phyloP scores from a whole-genome alignment of 768 basidiomycete species.

The Psilocybe tampanensis region DNA sequence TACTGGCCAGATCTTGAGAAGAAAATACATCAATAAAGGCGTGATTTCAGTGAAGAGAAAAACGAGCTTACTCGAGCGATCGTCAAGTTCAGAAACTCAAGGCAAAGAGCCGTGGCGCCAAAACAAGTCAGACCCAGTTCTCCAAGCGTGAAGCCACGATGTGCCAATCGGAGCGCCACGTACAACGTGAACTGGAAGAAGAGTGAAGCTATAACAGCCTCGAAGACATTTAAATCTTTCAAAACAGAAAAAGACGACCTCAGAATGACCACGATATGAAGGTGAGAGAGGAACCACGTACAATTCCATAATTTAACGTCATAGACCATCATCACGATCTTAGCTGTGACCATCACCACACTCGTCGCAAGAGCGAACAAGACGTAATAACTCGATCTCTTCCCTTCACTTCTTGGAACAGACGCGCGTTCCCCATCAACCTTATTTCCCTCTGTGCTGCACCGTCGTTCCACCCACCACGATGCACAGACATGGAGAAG shows the following conservation, averaged over 20 bases:
- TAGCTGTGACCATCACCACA: conserved; percentile 48
- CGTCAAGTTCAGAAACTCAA: conserved; percentile 87
- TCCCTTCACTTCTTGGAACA: conserved; percentile 73
- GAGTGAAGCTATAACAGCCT: conserved; percentile 68
- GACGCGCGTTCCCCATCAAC: conserved; percentile 74
- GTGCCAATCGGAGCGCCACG: conserved; percentile 84
- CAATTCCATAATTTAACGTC: conserved; percentile 70
- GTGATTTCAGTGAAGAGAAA: background rate
- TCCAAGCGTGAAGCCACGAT: conserved; percentile 94
- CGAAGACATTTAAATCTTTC: conserved; percentile 77
- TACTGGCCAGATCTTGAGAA: conserved; percentile 72
- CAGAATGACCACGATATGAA: background rate
- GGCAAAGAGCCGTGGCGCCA: conserved; percentile 82
- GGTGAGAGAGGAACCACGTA: conserved; percentile 35
- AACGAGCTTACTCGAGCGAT: conserved; percentile 77
- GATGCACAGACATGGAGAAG: conserved; percentile 81
- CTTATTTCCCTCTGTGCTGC: conserved; percentile 35
- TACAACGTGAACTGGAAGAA: conserved; percentile 95
- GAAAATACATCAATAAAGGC: conserved; percentile 1
- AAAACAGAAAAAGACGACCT: background rate
- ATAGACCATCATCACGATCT: conserved; percentile 42
- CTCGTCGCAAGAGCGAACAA: conserved; percentile 63
- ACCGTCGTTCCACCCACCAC: conserved; percentile 68
- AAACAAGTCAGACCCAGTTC: conserved; percentile 90
- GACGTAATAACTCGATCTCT: conserved; percentile 63